Base-by-base conservation (phyloP, 228 moss, liverwort and hornwort genomes). In the Sphagnum magellanicum region DNA sequence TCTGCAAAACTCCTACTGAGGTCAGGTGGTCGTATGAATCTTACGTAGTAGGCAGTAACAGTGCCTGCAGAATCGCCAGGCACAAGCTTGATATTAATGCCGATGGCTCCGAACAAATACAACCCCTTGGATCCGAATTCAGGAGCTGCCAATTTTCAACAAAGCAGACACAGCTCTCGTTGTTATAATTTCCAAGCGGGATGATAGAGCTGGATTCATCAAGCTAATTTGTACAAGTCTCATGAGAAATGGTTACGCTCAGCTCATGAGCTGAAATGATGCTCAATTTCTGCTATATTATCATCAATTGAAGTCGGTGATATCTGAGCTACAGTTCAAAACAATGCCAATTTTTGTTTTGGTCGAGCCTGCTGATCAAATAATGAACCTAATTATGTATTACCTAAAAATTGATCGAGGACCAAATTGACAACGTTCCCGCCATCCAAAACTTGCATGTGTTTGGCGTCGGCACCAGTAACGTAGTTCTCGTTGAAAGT, bases 61-160 rank as follows among this genome's bases (percentile, higher is more conserved):
- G 72, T 79, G 72, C 79, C 85, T 49, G 85, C 81, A 14, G 85
- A 85, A 70, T 85, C 77, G 12, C 85, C 81, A 16, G 76, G 73
- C 63, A 77, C 79, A 46, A 85, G 85, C 67, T 79, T 81, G 73
- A 81, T 85, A 6, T 74, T 74, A 79, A 85, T 81, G 58, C 73
- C 72, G 16, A 79, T 55, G 69, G 76, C 72, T 10, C 83, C 79
- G 14, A 77, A 72, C 69, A 83, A 61, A 71, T 74, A 83, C n/a
- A 51, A 70, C 53, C 13, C 51, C 10, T 52, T 72, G 8, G 74
- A 77, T 63, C 63, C 64, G 46, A 83, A 83, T 49, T 72, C 76
- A 5, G 74, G 76, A 64, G 70, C 83, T 74, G 72, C 65, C 65
- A 48, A 65, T 8, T 57, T 68, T 68, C 49, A 5, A 48, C n/a